Evolutionary conservation across 495 filamentous ascomycete species (phyloP).

Genomic region (Penicillium steckii): DNA sequence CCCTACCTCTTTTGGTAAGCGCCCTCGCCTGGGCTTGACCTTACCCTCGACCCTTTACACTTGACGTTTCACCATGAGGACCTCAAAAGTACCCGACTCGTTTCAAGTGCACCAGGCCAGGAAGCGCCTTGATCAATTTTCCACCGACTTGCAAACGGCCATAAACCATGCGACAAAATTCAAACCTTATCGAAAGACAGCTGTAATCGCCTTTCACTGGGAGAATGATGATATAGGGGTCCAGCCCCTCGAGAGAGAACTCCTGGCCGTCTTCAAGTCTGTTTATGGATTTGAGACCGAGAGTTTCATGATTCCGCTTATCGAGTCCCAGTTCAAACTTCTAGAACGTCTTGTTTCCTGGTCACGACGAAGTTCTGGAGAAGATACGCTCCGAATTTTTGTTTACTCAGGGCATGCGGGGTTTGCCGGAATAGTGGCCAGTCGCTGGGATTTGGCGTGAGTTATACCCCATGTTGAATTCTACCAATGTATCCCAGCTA

Average conservation of each 20-base stretch:
- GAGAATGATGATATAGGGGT: conserved; percentile 14
- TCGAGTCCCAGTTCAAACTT: not conserved
- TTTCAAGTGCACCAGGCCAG: not conserved
- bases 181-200: conserved; percentile 4
- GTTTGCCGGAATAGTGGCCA: not conserved
- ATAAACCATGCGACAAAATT: conserved; percentile 3
- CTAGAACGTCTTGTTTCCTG: not conserved
- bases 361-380: not conserved
- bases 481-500: not conserved
- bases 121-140: not conserved
- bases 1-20: conserved; percentile 4
- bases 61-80: not conserved
- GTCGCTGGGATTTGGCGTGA: not conserved
- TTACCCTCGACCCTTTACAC: not conserved
- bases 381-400: not conserved
- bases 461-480: not conserved
- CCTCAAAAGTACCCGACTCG: not conserved
- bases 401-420: conserved; percentile 5
- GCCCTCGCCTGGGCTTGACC: not conserved
- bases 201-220: conserved; percentile 18
- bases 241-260: conserved; percentile 1
- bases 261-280: conserved; percentile 10
- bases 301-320: conserved; percentile 5
- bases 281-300: conserved; percentile 6
- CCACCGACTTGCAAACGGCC: not conserved